Evolutionary conservation across 306 rosid genomes (phyloP), one percentile per base, ranked within the genome.

Genomic region (Trifolium dubium): DNA sequence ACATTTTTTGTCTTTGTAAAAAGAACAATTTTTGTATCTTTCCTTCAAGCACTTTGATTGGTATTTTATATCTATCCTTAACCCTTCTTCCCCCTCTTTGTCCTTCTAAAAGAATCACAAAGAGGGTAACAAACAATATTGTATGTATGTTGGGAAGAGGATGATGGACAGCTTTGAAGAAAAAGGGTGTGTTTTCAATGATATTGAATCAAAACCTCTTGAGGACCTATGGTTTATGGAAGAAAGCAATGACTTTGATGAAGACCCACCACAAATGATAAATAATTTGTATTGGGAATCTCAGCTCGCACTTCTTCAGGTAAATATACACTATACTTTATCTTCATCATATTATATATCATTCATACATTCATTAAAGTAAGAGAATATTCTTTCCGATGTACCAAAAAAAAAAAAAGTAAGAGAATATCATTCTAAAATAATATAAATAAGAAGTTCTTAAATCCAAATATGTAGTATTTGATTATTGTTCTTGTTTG

Each of bases 121-220:
- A 68, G 31, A 60, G 41, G 65, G 65, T 31, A 59, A 30, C 39
- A 30, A 55, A 8, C 61, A 18, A 29, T 2, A 5, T 56, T 17
- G 3, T 62, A 1, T 62, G 23, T 23, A 23, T 5, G n/a, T 70
- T 56, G 64, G 0, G 2, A 37, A 37, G 2, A 28, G 59, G 50
- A 65, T 47, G 64, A 88, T 82, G 92, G 88, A 82, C 0, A 87
- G 89, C 79, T 77, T 89, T 5, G 95, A 89, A 78, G 83, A 85
- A 73, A 78, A 80, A 61, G 81, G 78, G 34, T 70, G 32, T 64
- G 64, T 83, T 71, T 83, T 89, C 51, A 69, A 67, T 10, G 55
- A 39, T 79, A 65, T 75, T 46, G 74, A 71, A 50, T 23, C 43
- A 4, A 54, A 81, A 4, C 2, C 6, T 0, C 12, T 40, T 29